Base-by-base conservation (phyloP, 495 filamentous ascomycete species). In the Neurospora hispaniola region DNA sequence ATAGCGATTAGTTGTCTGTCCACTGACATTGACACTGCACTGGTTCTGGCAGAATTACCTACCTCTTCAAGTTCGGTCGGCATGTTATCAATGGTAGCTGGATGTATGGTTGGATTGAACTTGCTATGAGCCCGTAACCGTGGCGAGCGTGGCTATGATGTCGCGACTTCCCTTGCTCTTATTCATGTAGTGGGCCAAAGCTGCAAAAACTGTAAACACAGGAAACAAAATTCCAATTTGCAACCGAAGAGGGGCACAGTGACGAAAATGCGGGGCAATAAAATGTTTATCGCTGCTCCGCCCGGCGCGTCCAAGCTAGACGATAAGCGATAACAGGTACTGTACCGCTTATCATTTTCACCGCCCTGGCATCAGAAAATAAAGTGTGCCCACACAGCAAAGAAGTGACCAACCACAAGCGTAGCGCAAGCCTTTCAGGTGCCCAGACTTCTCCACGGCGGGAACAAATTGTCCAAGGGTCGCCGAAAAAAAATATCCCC, bases 61-160 rank as follows among this genome's bases (percentile, higher is more conserved):
- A 23, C 93, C 82, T 96, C 93, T 81, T 96, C 92, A 46, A 94
- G 81, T 85, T 94, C 91, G 71, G 91, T 90, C 42, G 92, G 90
- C 93, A 97, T 96, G 12, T 69, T 78, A 6, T 42, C 27, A 20
- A 4, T 35, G 10, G 14, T 71, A 9, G 2, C 27, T 8, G 69
- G 23, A 66, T 31, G 43, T 68, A 20, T 44, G 41, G 12, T 54
- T 38, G 54, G 41, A 46, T 27, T 6, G 20, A 44, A 20, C 54
- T 69, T 69, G 9, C 10, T 46, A 70, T 69, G 43, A 76, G 54
- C 54, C 8, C 54, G 54, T 31, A 62, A 62, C 35, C 35, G 35
- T 38, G 35, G 35, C 35, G 35, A 38, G 35, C 35, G 35, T 5
- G 35, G 35, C 35, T 38, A 38, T 38, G 35, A 38, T 38, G 35